These are phyloP conservation scores for Fennellomyces sp. DNA, from an alignment of 371 early-diverging fungal genomes.

Conservation along the genomic window DNA sequence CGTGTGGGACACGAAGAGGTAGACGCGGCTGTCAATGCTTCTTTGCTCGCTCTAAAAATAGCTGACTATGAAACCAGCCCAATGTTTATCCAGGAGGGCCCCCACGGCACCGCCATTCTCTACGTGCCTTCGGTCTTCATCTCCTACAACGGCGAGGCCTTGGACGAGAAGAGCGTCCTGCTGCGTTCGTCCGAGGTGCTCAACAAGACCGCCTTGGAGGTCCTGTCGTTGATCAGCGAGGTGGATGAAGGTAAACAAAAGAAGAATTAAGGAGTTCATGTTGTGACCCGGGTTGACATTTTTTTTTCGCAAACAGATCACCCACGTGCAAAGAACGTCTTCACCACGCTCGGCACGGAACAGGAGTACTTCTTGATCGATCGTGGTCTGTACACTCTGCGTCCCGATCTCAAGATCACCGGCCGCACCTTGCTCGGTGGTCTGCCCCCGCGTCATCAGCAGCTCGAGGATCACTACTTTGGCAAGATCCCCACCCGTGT, in stretches of 20 bases:
- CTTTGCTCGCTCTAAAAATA: not conserved
- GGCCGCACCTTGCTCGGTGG: slow-evolving; percentile 94
- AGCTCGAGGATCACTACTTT: slow-evolving; percentile 99
- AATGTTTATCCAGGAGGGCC: slow-evolving; percentile 93
- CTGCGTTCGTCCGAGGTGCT: slow-evolving; percentile 89
- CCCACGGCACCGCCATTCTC: slow-evolving; percentile 88
- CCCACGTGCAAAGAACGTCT: slow-evolving; percentile 73
- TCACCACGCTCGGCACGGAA: slow-evolving; percentile 94
- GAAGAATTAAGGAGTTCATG: too few species aligned
- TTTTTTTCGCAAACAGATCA: slow-evolving; percentile 15
- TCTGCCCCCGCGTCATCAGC: slow-evolving; percentile 97
- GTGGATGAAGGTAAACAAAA: slow-evolving; percentile 47
- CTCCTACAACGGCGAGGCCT: slow-evolving; percentile 97
- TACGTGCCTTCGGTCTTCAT: slow-evolving; percentile 98
- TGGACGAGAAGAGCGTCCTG: slow-evolving; percentile 97
- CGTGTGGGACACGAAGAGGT: slow-evolving; percentile 94
- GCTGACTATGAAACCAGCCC: slow-evolving; percentile 60
- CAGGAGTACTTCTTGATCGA: slow-evolving; percentile 99
- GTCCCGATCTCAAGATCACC: slow-evolving; percentile 95
- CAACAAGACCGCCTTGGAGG: slow-evolving; percentile 76
- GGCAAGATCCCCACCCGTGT: slow-evolving; percentile 95
- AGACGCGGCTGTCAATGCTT: not conserved
- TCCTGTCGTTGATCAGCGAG: slow-evolving; percentile 75
- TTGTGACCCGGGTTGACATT: too few species aligned
- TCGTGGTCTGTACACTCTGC: slow-evolving; percentile 85